Base-by-base conservation (phyloP, 805 yeast genomes). In the Ogataea ganodermae region DNA sequence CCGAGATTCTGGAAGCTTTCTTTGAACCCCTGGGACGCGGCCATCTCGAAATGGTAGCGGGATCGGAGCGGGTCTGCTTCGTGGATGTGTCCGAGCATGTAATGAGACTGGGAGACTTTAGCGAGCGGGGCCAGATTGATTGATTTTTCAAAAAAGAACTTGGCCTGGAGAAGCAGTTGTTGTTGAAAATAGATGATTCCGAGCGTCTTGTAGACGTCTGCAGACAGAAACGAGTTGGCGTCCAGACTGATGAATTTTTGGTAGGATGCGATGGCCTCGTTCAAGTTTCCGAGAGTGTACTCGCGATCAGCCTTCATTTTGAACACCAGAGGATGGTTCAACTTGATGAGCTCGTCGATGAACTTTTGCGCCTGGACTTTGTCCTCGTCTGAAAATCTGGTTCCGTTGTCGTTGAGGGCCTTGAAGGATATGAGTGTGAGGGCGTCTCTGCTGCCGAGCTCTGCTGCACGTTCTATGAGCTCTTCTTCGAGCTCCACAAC, bases 261-360 rank as follows among this genome's bases (percentile, higher is more conserved):
- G 71, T 89, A 90, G 60, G 81, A 78, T 35, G 71, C 66, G 39
- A 74, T 74, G 1, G 96, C 89, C 50, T 81, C 79, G 0, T 65
- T 63, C n/a, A 67, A 52, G 39, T 74, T 66, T 3, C 78, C 73
- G 48, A 74, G 67, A 37, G 75, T 70, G 51, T 76, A 76, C 8
- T 89, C 84, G 39, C 85, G 65, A 66, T 91, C 97, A 1, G 90
- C 97, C 1, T 86, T 80, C 55, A 88, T 69, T 63, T 90, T 90
- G 59, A 84, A 76, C 0, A 88, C 85, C 39, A 89, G 67, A 0
- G 95, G 90, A 61, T 89, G 92, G 13, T 81, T 74, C 41, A 76
- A 45, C 35, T 79, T 74, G 43, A 83, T 72, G 17, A 91, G 68
- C 32, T 81, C 70, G 28, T 71, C 69, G 6, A 90, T 74, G 38